These are phyloP conservation scores for Fusarium incarnatum DNA, from an alignment of 2,329 filamentous ascomycete species.

Conservation along the genomic window DNA sequence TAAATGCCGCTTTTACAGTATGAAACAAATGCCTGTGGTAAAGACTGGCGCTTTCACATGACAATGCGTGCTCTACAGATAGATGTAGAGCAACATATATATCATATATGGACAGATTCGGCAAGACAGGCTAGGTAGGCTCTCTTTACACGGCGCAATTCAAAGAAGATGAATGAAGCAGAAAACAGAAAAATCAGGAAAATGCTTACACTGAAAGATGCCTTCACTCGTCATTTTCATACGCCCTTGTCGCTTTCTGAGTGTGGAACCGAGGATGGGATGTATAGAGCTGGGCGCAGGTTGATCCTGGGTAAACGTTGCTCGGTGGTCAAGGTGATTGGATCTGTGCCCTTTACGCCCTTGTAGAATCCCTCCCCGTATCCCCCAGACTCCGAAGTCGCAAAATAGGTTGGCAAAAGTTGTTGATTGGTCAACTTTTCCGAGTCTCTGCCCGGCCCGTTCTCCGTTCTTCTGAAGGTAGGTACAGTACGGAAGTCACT, in stretches of 20 bases:
- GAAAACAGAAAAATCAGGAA: slow-evolving; percentile 17
- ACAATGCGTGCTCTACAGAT: slow-evolving; percentile 9
- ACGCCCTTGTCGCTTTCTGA: slow-evolving; percentile 41
- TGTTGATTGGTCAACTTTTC: slow-evolving; percentile 3
- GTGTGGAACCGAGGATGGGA: slow-evolving; percentile 42
- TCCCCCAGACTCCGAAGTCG: slow-evolving; percentile 37
- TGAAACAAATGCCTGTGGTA: slow-evolving; percentile 5
- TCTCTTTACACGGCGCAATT: slow-evolving; percentile 21
- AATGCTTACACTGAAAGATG: slow-evolving; percentile 43
- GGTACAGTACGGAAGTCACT: not conserved
- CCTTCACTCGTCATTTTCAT: slow-evolving; percentile 47
- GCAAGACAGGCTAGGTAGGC: slow-evolving; percentile 13
- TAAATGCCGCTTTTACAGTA: slow-evolving; percentile 51
- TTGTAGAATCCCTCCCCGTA: slow-evolving; percentile 13
- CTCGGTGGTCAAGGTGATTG: slow-evolving; percentile 39
- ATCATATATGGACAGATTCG: slow-evolving; percentile 24
- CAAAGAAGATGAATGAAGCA: slow-evolving; percentile 28
- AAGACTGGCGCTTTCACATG: slow-evolving; percentile 27
- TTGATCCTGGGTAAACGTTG: slow-evolving; percentile 39
- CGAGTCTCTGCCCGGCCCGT: not conserved
- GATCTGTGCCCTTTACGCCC: slow-evolving; percentile 28
- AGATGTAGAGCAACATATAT: slow-evolving; percentile 18
- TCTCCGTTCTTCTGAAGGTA: not conserved
- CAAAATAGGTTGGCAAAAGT: slow-evolving; percentile 1
- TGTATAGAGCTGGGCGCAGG: slow-evolving; percentile 39